phyloP scores from a whole-genome alignment of 768 basidiomycete genomes.

The Pisolithus microcarpus region DNA sequence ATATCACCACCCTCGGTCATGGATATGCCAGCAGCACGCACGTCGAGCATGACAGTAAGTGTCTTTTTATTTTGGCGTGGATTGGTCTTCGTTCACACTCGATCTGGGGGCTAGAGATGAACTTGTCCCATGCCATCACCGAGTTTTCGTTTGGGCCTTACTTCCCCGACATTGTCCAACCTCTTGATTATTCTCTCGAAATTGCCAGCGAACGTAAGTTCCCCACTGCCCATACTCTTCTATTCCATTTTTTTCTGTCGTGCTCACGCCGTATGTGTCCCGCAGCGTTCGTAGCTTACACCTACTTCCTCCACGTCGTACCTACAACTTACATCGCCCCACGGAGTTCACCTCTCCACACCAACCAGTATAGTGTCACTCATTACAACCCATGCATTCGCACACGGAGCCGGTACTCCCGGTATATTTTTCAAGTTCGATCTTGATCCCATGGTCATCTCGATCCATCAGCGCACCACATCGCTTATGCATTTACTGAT shows the following conservation, averaged over 20 bases:
- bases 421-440: constrained; percentile 99
- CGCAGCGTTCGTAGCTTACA: constrained; percentile 81
- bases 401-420: constrained; percentile 73
- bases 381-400: constrained; percentile 76
- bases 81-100: background rate
- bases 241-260: background rate
- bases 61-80: background rate
- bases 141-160: constrained; percentile 97
- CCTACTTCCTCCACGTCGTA: constrained; percentile 93
- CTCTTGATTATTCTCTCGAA: constrained; percentile 87
- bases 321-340: constrained; percentile 89
- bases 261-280: background rate
- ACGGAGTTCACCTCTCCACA: constrained; percentile 54
- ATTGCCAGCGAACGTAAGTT: constrained; percentile 53
- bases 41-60: constrained; percentile 78
- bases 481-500: constrained; percentile 76
- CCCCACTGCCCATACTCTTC: background rate
- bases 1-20: constrained; percentile 91
- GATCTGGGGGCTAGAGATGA: constrained; percentile 61
- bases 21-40: constrained; percentile 86
- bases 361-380: constrained; percentile 90
- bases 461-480: constrained; percentile 84
- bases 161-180: constrained; percentile 93
- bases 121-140: constrained; percentile 90
- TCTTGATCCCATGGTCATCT: constrained; percentile 81